phyloP scores from a whole-genome alignment of 2,329 filamentous ascomycete genomes.

The Epichloe bromicola region DNA sequence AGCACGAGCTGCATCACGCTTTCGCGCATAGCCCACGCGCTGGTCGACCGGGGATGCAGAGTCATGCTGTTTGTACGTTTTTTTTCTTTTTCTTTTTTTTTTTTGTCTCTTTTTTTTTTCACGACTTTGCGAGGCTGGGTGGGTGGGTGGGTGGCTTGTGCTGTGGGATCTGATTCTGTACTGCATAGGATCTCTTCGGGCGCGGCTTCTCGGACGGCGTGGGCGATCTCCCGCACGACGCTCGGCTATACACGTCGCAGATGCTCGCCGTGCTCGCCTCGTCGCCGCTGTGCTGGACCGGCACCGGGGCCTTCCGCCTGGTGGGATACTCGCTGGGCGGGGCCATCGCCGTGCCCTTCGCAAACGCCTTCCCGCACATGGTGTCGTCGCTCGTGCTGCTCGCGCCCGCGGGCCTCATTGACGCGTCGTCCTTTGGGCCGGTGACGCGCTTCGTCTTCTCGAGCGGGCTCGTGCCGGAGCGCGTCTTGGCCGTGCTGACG shows the following conservation, averaged over 20 bases:
- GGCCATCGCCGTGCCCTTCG: conserved; percentile 62
- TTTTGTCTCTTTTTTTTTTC: conserved; percentile 6
- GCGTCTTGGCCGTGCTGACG: conserved; percentile 35
- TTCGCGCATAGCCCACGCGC: conserved; percentile 48
- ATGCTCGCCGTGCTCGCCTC: conserved; percentile 58
- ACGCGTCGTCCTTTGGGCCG: conserved; percentile 37
- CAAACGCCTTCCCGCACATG: conserved; percentile 56
- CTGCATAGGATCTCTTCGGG: conserved; percentile 48
- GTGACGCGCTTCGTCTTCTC: conserved; percentile 38
- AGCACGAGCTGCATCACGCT: conserved; percentile 69
- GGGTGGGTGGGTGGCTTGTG: no score
- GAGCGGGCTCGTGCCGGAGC: conserved; percentile 40
- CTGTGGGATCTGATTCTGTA: no score
- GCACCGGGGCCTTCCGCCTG: conserved; percentile 44
- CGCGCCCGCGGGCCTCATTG: conserved; percentile 65
- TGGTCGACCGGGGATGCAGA: conserved; percentile 58
- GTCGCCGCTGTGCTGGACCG: conserved; percentile 56
- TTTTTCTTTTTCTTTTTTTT: no score
- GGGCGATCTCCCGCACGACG: conserved; percentile 55
- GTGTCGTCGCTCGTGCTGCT: conserved; percentile 61
- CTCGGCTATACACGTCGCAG: conserved; percentile 60
- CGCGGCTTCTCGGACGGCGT: conserved; percentile 55
- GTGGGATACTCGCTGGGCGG: conserved; percentile 77
- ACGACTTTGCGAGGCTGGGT: no score
- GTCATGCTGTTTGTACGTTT: conserved; percentile 61